Evolutionary conservation across 2,329 filamentous ascomycete genomes (phyloP).

Genomic region (Aulographum hederae): DNA sequence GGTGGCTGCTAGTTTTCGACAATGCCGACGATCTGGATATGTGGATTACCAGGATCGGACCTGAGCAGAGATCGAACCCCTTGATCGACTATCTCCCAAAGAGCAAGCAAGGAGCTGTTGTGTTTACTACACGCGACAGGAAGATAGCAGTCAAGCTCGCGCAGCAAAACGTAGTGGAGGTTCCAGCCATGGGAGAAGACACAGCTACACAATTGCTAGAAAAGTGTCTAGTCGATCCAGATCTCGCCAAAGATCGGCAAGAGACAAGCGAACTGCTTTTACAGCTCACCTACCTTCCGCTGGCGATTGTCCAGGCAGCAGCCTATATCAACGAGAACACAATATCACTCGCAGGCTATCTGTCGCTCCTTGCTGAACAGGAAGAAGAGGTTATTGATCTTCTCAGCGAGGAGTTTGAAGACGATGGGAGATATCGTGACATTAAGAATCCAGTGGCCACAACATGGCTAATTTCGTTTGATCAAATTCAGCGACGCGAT

Average conservation of each 20-base stretch:
- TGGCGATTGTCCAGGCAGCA: constrained; percentile 22
- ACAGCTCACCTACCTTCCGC: constrained; percentile 20
- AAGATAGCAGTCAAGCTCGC: constrained; percentile 7
- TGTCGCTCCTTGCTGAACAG: constrained; percentile 14
- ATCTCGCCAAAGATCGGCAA: constrained; percentile 5
- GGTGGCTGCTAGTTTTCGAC: constrained; percentile 24
- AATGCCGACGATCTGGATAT: constrained; percentile 22
- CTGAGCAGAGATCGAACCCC: constrained; percentile 1
- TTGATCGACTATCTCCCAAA: constrained; percentile 13
- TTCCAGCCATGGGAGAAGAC: constrained; percentile 7
- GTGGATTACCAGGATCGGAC: constrained; percentile 6
- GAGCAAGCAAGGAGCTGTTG: constrained; percentile 7
- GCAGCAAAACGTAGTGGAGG: constrained; percentile 7
- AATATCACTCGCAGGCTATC: constrained; percentile 14
- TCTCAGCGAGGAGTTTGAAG: constrained; percentile 17
- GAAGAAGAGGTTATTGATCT: constrained; percentile 15
- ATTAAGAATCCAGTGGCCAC: constrained; percentile 6
- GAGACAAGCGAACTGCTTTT: constrained; percentile 10
- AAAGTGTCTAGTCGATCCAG: constrained; percentile 5
- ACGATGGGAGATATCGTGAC: constrained; percentile 8
- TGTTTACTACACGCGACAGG: constrained; percentile 9
- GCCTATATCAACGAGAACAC: constrained; percentile 20
- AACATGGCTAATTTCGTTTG: constrained; percentile 9
- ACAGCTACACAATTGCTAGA: constrained; percentile 9
- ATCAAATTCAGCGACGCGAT: constrained; percentile 6